Base-by-base conservation (phyloP, 2,329 filamentous ascomycete species). In the Lachnellula suecica region DNA sequence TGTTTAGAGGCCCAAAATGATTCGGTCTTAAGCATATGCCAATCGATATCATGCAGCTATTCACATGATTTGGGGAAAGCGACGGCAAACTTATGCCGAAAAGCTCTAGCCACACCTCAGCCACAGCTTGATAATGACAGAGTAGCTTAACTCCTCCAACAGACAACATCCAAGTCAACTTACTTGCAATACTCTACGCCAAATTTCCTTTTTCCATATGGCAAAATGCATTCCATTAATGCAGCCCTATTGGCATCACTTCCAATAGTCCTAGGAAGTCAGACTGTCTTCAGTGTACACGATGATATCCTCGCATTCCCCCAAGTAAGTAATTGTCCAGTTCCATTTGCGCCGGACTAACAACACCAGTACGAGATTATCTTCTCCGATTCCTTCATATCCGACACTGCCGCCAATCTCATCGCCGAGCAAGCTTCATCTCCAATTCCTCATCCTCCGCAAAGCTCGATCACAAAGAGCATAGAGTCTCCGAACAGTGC, bases 281-380 rank as follows among this genome's bases (percentile, higher is more conserved):
- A 80, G 63, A 78, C 79, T 60, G 72, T 77, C 19, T 89, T 89
- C 74, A 88, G 82, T 67, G 84, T 89, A 15, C 79, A 87, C 60
- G 86, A 89, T 69, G 87, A 90, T 66, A 68, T 90, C 24, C 76
- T 89, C 48, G 87, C 86, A 15, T 88, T 82, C 68, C 87, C 87
- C 17, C 84, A 88, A 73, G 84, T 87, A 74, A 53, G 69, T 43
- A n/a, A 27, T 19, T 6, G 23, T 25, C 44, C 46, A 34, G 29
- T 44, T 17, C 17, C 43, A 10, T 15, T 46, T 44, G 38, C 45
- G 41, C 47, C 17, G 15, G 52, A 38, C 60, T 63, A 57, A 66
- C 52, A 56, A 47, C 27, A 31, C 35, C 66, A 89, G 81, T 89
- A 84, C 66, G 79, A 86, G 66, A 74, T 90, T 41, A 66, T 79